Conservation (phyloP, 176 grass and related monocot species). For the Sorghum bicolor region Sorghum_bicolor_NCBIv3 NC_012871.2:59030501-59031000, state of each 20-base stretch:
- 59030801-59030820: conserved; percentile 53
- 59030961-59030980: conserved; percentile 53
- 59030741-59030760: conserved; percentile 53
- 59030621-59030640: conserved; percentile 76
- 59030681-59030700: conserved; percentile 62
- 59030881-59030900: conserved; percentile 54
- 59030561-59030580: conserved; percentile 57
- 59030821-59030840: conserved; percentile 64
- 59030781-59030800: conserved; percentile 43
- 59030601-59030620: conserved; percentile 75
- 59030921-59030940: conserved; percentile 68
- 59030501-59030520: conserved; percentile 67
- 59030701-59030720: conserved; percentile 72
- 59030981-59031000: conserved; percentile 38
- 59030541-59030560: conserved; percentile 54
- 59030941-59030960: conserved; percentile 50
- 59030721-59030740: conserved; percentile 56
- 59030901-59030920: conserved; percentile 47
- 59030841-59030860: conserved; percentile 51
- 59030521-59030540: conserved; percentile 50
- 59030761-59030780: conserved; percentile 50
- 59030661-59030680: conserved; percentile 70
- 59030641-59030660: conserved; percentile 59
- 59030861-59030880: conserved; percentile 39
- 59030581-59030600: conserved; percentile 50